A percentile compares a stretch with the other conserved stretches of the same genome.
phyloP scores from a whole-genome alignment of 768 basidiomycete genomes.

The Galerina marginata region DNA sequence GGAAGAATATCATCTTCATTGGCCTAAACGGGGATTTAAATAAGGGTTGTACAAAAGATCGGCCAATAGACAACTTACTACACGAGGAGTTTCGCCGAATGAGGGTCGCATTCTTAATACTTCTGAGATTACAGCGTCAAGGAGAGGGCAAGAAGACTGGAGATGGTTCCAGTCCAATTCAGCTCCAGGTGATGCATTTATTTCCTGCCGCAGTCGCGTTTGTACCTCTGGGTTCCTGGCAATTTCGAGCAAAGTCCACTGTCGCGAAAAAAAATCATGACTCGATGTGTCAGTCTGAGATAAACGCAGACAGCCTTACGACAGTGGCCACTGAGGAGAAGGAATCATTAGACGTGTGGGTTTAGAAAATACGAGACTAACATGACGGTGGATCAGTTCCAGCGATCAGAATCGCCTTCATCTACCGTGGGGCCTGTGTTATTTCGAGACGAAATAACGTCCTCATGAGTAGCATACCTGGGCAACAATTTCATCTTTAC shows the following conservation, averaged over 20 bases:
- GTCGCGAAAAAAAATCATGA: background rate
- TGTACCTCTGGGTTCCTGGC: conserved; percentile 24
- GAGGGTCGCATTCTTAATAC: conserved; percentile 43
- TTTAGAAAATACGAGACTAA: conserved; percentile 8
- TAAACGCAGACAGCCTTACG: background rate
- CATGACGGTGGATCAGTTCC: conserved; percentile 21
- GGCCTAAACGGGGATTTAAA: conserved; percentile 29
- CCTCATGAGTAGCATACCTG: background rate
- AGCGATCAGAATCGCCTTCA: conserved; percentile 26
- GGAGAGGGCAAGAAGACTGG: conserved; percentile 37
- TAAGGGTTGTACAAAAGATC: background rate
- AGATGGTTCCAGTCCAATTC: conserved; percentile 49
- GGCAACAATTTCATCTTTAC: conserved; percentile 7
- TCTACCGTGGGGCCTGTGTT: conserved; percentile 11
- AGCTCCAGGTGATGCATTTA: conserved; percentile 10
- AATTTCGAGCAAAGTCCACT: conserved; percentile 32
- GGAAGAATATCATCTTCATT: conserved; percentile 43
- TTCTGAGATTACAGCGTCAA: conserved; percentile 48
- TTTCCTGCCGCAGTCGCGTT: conserved; percentile 22
- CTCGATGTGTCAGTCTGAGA: background rate
- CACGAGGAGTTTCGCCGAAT: conserved; percentile 30
- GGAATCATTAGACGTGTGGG: background rate
- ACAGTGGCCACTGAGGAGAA: conserved; percentile 4
- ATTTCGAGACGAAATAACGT: too few relatives aligned
- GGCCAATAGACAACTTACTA: conserved; percentile 26